Evolutionary conservation across 139 green algal species (phyloP), one percentile per base, ranked within the genome.

Genomic region (Mychonastes homosphaera): DNA sequence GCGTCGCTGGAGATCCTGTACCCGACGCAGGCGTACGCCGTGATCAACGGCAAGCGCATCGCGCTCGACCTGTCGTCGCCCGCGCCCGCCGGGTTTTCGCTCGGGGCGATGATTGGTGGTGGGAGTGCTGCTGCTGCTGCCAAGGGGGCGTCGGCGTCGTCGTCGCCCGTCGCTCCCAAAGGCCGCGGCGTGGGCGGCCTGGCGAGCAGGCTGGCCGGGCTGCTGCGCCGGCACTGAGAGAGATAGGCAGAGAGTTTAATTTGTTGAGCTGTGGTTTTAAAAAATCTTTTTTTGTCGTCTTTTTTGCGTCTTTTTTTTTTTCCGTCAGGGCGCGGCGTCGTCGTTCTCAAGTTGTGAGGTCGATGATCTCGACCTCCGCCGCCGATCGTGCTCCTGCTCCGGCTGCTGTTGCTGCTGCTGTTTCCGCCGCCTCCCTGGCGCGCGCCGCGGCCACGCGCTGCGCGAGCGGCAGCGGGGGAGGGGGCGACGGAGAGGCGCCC

Each of bases 1-100:
- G 56, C 56, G 35, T 79, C 78, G 67, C 67, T 91, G 26, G 83
- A 91, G 79, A 87, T 83, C 56, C 74, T 91, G 13, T 69, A 66
- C 0, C 81, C 81, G 28, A 56, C 57, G 43, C 67, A 64, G 21
- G 65, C 76, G 10, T 87, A 87, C 63, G 65, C 72, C 18, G 79
- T 88, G 2, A 67, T 87, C 8, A 71, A 85, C 48, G 84, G 84
- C 34, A 49, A 79, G 30, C 69, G 71, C 39, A 86, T 71, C 13
- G 58, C 84, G 66, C 47, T 92, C 10, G 73, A 89, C 66, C 67
- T 91, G 13, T 59, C 38, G 15, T 53, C 53, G 60, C 46, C 79
- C 74, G 3, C 58, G 57, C 34, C 4, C 24, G 48, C 3, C 29
- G 24, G 10, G 13, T 3, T 27, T 38, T 40, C 2, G 6, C 21